Evolutionary conservation across 306 rosid species (phyloP).

Genomic region (Fagus crenata): DNA sequence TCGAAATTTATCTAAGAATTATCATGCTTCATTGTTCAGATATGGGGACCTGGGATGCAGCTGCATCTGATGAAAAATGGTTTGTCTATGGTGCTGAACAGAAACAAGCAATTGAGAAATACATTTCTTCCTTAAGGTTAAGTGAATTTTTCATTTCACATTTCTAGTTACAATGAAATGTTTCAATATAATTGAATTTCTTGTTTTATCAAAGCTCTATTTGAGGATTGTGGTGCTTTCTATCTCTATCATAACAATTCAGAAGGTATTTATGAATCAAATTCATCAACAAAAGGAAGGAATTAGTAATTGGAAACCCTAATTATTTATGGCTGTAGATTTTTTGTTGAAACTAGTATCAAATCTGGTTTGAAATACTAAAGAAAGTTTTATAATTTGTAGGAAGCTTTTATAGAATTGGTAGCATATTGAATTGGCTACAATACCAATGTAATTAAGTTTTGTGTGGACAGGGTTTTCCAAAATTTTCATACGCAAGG

Average conservation of each 20-base stretch:
- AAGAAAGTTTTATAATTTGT: background rate
- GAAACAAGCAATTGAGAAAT: slow-evolving; percentile 37
- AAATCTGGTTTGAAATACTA: background rate
- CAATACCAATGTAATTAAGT: background rate
- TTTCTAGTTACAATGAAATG: background rate
- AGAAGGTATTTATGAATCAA: background rate
- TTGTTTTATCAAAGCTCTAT: background rate
- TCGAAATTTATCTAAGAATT: background rate
- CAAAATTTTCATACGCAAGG: background rate
- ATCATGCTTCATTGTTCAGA: slow-evolving; percentile 24
- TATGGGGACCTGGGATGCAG: slow-evolving; percentile 34
- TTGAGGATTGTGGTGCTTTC: background rate
- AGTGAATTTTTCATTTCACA: background rate
- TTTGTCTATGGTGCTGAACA: slow-evolving; percentile 33
- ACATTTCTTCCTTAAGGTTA: slow-evolving; percentile 24
- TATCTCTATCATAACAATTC: background rate
- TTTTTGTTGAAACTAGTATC: background rate
- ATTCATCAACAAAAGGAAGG: background rate
- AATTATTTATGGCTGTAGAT: background rate
- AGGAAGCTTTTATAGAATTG: slow-evolving; percentile 4
- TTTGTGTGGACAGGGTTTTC: background rate
- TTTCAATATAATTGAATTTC: background rate
- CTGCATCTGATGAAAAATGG: slow-evolving; percentile 41
- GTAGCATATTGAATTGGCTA: background rate
- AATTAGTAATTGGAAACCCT: background rate